A percentile compares a stretch with the other conserved stretches of the same genome.
These are phyloP conservation scores for Plenodomus lindquistii DNA, from an alignment of 2,329 filamentous ascomycete species.

Conservation along the genomic window DNA sequence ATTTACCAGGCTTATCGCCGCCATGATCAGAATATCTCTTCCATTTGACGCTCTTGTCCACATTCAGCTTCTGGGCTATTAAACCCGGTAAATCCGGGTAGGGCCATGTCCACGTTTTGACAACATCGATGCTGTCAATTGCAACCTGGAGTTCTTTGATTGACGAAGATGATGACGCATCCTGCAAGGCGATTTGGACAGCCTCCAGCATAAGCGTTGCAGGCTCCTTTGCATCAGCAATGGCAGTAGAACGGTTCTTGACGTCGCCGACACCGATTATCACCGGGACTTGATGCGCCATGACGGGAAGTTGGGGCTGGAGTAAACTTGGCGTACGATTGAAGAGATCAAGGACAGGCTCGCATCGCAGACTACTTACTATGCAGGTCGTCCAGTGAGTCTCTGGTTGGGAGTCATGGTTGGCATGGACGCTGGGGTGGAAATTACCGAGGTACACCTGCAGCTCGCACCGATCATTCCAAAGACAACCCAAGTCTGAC, in stretches of 20 bases:
- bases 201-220: conserved; percentile 62
- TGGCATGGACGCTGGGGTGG: conserved; percentile 1
- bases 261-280: conserved; percentile 67
- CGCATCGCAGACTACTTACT: too few relatives aligned
- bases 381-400: conserved; percentile 5
- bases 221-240: conserved; percentile 62
- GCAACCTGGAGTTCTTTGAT: conserved; percentile 45
- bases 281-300: conserved; percentile 49
- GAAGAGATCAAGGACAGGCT: too few relatives aligned
- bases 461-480: too few relatives aligned
- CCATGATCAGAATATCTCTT: conserved; percentile 61
- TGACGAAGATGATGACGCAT: conserved; percentile 48
- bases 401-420: conserved; percentile 13
- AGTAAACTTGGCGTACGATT: background rate
- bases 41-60: conserved; percentile 52
- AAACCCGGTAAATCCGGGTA: conserved; percentile 63
- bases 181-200: conserved; percentile 56
- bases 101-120: conserved; percentile 68
- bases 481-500: too few relatives aligned
- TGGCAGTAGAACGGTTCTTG: conserved; percentile 58
- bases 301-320: conserved; percentile 1
- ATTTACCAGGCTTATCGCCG: conserved; percentile 64
- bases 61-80: conserved; percentile 55
- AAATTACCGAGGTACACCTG: conserved; percentile 10
- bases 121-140: conserved; percentile 64